Evolutionary conservation across 805 yeast species (phyloP).

Genomic region (Candida anglica): DNA sequence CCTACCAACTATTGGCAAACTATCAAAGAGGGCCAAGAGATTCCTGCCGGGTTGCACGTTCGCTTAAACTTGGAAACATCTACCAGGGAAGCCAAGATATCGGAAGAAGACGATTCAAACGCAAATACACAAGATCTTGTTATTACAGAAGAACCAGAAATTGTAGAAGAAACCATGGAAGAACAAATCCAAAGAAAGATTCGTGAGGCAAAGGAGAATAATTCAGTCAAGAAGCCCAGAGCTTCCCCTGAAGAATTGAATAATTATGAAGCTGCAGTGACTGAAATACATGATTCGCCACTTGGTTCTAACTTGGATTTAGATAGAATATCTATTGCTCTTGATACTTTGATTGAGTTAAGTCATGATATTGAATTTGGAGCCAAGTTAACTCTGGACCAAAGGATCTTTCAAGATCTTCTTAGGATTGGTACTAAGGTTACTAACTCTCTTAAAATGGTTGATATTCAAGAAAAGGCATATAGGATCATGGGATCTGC

Average conservation of each 20-base stretch:
- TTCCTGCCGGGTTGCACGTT: slow-evolving; percentile 80
- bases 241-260: slow-evolving; percentile 12
- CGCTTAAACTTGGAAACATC: slow-evolving; percentile 73
- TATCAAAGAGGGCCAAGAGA: slow-evolving; percentile 64
- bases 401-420: slow-evolving; percentile 26
- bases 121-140: slow-evolving; percentile 6
- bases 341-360: slow-evolving; percentile 51
- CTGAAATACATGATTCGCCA: slow-evolving; percentile 12
- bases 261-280: slow-evolving; percentile 15
- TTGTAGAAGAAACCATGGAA: neutral
- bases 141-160: slow-evolving; percentile 1
- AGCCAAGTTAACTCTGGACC: slow-evolving; percentile 35
- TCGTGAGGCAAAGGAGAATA: slow-evolving; percentile 4
- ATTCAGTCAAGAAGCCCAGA: slow-evolving; percentile 6
- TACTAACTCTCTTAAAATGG: too few relatives aligned
- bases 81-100: slow-evolving; percentile 61
- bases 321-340: slow-evolving; percentile 18
- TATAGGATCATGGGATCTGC: slow-evolving; percentile 63
- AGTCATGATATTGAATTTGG: slow-evolving; percentile 69
- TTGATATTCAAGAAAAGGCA: slow-evolving; percentile 45
- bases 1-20: slow-evolving; percentile 69
- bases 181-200: slow-evolving; percentile 4
- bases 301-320: slow-evolving; percentile 15
- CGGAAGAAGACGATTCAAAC: slow-evolving; percentile 13
- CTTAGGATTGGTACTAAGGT: too few relatives aligned